Percentiles rank a stretch among this genome's conserved stretches.
These are phyloP conservation scores for Colletotrichum neosansevieriae DNA, from an alignment of 2,329 filamentous ascomycete genomes.

Conservation along the genomic window DNA sequence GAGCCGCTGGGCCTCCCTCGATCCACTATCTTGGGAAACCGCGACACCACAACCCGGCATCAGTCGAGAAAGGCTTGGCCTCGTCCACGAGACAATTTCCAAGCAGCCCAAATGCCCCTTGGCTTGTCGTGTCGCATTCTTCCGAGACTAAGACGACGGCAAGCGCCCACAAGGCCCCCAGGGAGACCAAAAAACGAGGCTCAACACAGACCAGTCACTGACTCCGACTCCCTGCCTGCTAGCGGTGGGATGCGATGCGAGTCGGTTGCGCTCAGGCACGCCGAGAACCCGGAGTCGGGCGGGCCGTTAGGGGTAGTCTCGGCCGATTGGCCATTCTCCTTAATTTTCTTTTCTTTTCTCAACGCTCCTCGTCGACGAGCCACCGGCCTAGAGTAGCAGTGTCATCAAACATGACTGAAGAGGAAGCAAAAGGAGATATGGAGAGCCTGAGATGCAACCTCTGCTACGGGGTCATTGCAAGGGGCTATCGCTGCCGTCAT, in stretches of 20 bases:
- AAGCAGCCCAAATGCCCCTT: background rate
- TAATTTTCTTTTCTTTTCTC: too few relatives aligned
- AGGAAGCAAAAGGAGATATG: background rate
- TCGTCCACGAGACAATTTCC: slow-evolving; percentile 5
- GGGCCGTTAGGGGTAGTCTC: slow-evolving; percentile 18
- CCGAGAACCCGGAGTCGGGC: slow-evolving; percentile 5
- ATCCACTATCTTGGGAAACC: slow-evolving; percentile 11
- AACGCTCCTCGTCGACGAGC: slow-evolving; percentile 4
- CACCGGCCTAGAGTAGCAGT: slow-evolving; percentile 6
- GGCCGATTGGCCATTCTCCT: slow-evolving; percentile 28
- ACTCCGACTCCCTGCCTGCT: slow-evolving; percentile 15
- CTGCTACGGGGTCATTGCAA: background rate
- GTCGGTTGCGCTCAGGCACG: slow-evolving; percentile 15
- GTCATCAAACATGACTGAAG: slow-evolving; percentile 21
- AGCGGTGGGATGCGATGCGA: slow-evolving; percentile 4
- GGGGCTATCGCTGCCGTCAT: background rate
- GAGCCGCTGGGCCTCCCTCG: slow-evolving; percentile 4
- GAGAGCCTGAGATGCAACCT: slow-evolving; percentile 7
- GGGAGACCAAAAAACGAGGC: slow-evolving; percentile 10
- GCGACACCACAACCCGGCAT: background rate
- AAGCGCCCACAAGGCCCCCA: slow-evolving; percentile 6
- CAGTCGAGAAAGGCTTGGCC: background rate
- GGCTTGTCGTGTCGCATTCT: background rate
- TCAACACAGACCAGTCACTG: slow-evolving; percentile 6
- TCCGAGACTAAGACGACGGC: background rate